Evolutionary conservation across 164 flowering plant genomes (phyloP).

Genomic region (Amborella trichopoda): DNA sequence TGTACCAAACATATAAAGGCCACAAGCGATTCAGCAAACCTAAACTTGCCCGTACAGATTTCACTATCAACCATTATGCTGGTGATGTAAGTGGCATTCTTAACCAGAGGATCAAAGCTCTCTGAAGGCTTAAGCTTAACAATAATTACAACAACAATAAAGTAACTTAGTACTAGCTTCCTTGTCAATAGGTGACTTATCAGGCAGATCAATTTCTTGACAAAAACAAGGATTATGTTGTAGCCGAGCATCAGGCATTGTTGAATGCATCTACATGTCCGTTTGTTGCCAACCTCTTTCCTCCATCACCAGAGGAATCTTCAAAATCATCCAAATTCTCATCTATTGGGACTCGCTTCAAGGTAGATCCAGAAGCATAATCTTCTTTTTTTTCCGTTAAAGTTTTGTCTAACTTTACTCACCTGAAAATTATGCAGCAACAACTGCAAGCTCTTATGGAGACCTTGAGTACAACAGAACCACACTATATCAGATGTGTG

Average conservation of each 20-base stretch:
- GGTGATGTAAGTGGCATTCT: slow-evolving; percentile 83
- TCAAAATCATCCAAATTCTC: slow-evolving; percentile 84
- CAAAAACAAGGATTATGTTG: slow-evolving; percentile 81
- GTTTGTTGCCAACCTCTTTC: slow-evolving; percentile 67
- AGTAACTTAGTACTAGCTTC: slow-evolving; percentile 3
- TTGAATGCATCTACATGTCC: slow-evolving; percentile 45
- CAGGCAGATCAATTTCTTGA: slow-evolving; percentile 85
- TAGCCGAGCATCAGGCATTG: slow-evolving; percentile 81
- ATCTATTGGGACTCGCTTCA: slow-evolving; percentile 79
- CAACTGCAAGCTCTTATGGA: slow-evolving; percentile 82
- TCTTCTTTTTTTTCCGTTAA: not conserved
- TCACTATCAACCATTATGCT: slow-evolving; percentile 77
- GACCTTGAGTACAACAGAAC: slow-evolving; percentile 70
- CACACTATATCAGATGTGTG: slow-evolving; percentile 79
- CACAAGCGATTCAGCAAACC: slow-evolving; percentile 86
- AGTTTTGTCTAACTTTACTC: not conserved
- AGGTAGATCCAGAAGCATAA: slow-evolving; percentile 26
- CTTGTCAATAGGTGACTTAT: slow-evolving; percentile 54
- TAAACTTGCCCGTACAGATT: slow-evolving; percentile 63
- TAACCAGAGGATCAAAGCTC: too few relatives aligned
- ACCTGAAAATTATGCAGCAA: slow-evolving; percentile 33
- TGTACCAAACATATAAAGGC: slow-evolving; percentile 68
- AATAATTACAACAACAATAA: too few relatives aligned
- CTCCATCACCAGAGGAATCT: slow-evolving; percentile 59
- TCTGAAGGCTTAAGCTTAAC: too few relatives aligned